Percentiles rank a stretch among this genome's conserved stretches.
phyloP scores from a whole-genome alignment of 2,329 filamentous ascomycete species.

The Fusarium multiceps region DNA sequence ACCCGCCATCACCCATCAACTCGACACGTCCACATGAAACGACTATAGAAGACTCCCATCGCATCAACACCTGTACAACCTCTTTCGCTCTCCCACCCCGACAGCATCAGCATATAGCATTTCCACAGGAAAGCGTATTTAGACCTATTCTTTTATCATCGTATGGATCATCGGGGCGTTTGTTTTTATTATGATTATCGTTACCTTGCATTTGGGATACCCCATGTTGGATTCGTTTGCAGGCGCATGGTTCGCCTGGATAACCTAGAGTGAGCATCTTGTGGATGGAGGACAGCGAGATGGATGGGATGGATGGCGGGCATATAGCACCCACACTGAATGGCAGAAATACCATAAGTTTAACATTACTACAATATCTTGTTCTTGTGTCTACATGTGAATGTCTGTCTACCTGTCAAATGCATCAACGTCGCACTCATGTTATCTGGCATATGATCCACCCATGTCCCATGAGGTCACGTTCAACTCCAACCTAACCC shows the following conservation, averaged over 20 bases:
- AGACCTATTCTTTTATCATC: conserved; percentile 29
- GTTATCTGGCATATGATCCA: conserved; percentile 42
- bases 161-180: conserved; percentile 31
- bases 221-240: conserved; percentile 34
- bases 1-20: conserved; percentile 24
- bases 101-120: conserved; percentile 23
- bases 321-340: conserved; percentile 50
- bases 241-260: not conserved
- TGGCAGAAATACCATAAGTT: conserved; percentile 54
- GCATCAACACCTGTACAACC: conserved; percentile 23
- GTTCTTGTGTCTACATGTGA: not conserved
- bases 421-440: conserved; percentile 34
- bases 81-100: conserved; percentile 23
- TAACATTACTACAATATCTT: conserved; percentile 12
- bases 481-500: conserved; percentile 1
- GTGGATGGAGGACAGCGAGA: too few species aligned
- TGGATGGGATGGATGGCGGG: conserved; percentile 16
- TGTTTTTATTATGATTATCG: conserved; percentile 13
- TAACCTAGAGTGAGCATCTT: conserved; percentile 6
- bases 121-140: conserved; percentile 38
- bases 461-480: conserved; percentile 45
- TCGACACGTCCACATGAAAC: conserved; percentile 34
- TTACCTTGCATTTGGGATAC: conserved; percentile 42
- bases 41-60: conserved; percentile 36
- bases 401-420: not conserved